phyloP scores from a whole-genome alignment of 768 basidiomycete genomes.

The Amanita pallidorosea region DNA sequence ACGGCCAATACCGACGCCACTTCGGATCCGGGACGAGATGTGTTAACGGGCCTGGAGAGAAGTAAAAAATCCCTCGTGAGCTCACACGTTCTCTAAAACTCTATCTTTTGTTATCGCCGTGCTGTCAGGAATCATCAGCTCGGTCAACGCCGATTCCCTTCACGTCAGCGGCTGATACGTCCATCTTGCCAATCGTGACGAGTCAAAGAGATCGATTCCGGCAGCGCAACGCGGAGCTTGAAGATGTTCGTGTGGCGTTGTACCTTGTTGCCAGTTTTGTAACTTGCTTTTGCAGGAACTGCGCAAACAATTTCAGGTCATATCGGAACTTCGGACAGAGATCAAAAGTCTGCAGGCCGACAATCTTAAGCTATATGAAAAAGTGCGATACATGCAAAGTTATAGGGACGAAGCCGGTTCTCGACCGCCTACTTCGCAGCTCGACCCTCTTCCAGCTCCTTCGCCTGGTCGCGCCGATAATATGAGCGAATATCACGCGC shows the following conservation, averaged over 20 bases:
- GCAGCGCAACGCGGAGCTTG: slow-evolving; percentile 92
- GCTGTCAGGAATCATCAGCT: slow-evolving; percentile 21
- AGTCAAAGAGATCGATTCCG: slow-evolving; percentile 97
- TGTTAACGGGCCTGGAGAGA: slow-evolving; percentile 65
- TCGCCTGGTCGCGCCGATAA: slow-evolving; percentile 41
- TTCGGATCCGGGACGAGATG: slow-evolving; percentile 33
- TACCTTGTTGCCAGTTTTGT: background rate
- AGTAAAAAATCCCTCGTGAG: slow-evolving; percentile 42
- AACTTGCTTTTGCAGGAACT: slow-evolving; percentile 53
- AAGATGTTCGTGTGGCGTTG: slow-evolving; percentile 51
- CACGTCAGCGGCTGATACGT: slow-evolving; percentile 72
- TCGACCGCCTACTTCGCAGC: slow-evolving; percentile 47
- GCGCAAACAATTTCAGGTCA: slow-evolving; percentile 88
- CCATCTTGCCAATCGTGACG: slow-evolving; percentile 97
- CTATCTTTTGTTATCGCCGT: background rate
- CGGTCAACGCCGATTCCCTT: slow-evolving; percentile 62
- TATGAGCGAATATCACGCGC: slow-evolving; percentile 78
- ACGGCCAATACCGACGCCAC: slow-evolving; percentile 33
- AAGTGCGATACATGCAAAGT: slow-evolving; percentile 97
- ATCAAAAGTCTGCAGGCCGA: slow-evolving; percentile 88
- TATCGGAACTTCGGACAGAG: slow-evolving; percentile 88
- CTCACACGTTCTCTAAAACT: background rate
- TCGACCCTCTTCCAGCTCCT: slow-evolving; percentile 52
- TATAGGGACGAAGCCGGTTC: slow-evolving; percentile 70
- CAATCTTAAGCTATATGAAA: slow-evolving; percentile 97